These are phyloP conservation scores for Russula ochroleuca DNA, from an alignment of 768 basidiomycete genomes.

Conservation along the genomic window DNA sequence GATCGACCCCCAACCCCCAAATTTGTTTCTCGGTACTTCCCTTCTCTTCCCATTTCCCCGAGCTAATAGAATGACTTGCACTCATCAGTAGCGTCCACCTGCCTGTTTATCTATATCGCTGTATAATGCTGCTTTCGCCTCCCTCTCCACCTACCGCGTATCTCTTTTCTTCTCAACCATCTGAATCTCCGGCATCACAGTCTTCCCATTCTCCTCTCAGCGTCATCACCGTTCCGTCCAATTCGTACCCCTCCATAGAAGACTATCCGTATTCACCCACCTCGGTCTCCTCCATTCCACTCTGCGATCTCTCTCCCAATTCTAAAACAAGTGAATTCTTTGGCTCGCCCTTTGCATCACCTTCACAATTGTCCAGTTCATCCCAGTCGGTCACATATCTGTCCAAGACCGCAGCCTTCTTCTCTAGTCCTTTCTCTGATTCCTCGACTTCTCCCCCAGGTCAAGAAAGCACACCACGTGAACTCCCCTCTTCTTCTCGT, in stretches of 20 bases:
- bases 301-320: conserved; percentile 15
- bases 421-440: conserved; percentile 20
- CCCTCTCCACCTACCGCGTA: conserved; percentile 14
- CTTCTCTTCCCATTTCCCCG: neutral
- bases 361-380: conserved; percentile 5
- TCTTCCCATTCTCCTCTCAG: conserved; percentile 16
- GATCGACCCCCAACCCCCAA: neutral
- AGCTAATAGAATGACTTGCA: neutral
- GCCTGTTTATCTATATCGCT: conserved; percentile 5
- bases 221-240: conserved; percentile 2
- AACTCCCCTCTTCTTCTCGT: conserved; percentile 12
- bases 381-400: conserved; percentile 14
- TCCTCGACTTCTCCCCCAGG: conserved; percentile 11
- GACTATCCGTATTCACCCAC: conserved; percentile 13
- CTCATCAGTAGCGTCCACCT: neutral
- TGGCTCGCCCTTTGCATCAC: conserved; percentile 15
- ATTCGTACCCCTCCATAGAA: conserved; percentile 7
- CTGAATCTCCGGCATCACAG: conserved; percentile 3
- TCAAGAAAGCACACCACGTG: conserved; percentile 7
- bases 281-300: conserved; percentile 12
- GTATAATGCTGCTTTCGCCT: conserved; percentile 27
- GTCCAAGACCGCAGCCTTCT: conserved; percentile 27
- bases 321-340: conserved; percentile 28
- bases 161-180: conserved; percentile 16
- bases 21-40: neutral